phyloP scores from a whole-genome alignment of 2,329 filamentous ascomycete species.

The Xylariaceae sp. region DNA sequence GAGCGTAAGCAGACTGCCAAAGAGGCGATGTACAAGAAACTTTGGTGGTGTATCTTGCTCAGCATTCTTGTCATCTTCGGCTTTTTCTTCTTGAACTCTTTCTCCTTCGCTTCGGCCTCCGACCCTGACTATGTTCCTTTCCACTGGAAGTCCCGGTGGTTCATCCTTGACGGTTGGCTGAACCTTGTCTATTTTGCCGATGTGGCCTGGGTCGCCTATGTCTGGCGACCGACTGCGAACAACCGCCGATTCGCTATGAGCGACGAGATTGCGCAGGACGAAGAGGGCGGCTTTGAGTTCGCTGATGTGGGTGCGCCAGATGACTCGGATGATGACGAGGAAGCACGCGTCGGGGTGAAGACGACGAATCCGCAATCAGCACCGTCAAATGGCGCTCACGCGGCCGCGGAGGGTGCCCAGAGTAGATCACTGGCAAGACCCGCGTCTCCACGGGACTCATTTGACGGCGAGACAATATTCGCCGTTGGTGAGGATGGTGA shows the following conservation, averaged over 20 bases:
- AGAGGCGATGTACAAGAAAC: constrained; percentile 92
- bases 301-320: constrained; percentile 78
- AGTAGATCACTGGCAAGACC: constrained; percentile 33
- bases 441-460: constrained; percentile 54
- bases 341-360: constrained; percentile 46
- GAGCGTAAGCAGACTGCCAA: constrained; percentile 93
- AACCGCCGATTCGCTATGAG: constrained; percentile 98
- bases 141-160: constrained; percentile 98
- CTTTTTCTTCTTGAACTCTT: constrained; percentile 98
- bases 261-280: constrained; percentile 97
- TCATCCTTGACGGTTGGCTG: constrained; percentile 93
- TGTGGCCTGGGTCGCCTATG: constrained; percentile 86
- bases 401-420: constrained; percentile 24
- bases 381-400: constrained; percentile 17
- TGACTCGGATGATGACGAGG: constrained; percentile 58
- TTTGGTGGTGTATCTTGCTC: constrained; percentile 95
- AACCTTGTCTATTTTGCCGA: constrained; percentile 95
- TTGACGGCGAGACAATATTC: constrained; percentile 89
- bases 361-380: constrained; percentile 27
- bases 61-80: constrained; percentile 94
- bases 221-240: constrained; percentile 95
- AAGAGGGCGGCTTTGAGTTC: constrained; percentile 92
- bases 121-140: constrained; percentile 89
- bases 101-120: constrained; percentile 81
- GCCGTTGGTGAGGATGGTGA: constrained; percentile 83